Conservation (phyloP, 2,329 filamentous ascomycete genomes). For the Aspergillus pseudonomiae region DNA sequence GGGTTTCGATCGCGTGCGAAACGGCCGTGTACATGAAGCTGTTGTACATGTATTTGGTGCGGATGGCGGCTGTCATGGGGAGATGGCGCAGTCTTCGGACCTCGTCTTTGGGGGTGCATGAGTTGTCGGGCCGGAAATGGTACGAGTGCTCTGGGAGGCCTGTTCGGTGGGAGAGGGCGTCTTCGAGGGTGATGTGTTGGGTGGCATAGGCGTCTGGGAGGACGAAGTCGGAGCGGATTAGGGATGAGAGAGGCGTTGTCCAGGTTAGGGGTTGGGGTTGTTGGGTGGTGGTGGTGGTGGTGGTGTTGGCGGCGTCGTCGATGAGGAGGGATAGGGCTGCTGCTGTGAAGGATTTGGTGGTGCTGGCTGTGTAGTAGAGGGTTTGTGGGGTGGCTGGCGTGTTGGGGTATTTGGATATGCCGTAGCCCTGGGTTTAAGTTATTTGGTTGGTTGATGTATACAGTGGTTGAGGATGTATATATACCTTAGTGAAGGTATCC, state of each 20-base stretch:
- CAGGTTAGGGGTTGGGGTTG: neutral
- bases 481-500: neutral
- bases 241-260: neutral
- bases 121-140: neutral
- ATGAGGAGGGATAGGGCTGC: neutral
- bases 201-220: neutral
- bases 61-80: conserved; percentile 47
- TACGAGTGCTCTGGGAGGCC: neutral
- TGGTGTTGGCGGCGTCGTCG: neutral
- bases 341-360: neutral
- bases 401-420: neutral
- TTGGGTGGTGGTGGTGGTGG: neutral
- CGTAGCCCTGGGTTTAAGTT: neutral
- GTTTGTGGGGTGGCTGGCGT: neutral
- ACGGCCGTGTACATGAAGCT: conserved; percentile 55
- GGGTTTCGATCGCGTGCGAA: conserved; percentile 50
- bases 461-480: neutral
- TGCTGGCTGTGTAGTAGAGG: neutral
- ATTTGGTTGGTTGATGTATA: neutral
- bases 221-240: neutral
- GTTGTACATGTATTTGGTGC: conserved; percentile 52
- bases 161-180: neutral
- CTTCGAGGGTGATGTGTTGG: neutral
- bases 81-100: conserved; percentile 46
- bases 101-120: neutral